A percentile compares a stretch with the other conserved stretches of the same genome.
phyloP scores from a whole-genome alignment of 495 filamentous ascomycete species.

The Lepraria neglecta region DNA sequence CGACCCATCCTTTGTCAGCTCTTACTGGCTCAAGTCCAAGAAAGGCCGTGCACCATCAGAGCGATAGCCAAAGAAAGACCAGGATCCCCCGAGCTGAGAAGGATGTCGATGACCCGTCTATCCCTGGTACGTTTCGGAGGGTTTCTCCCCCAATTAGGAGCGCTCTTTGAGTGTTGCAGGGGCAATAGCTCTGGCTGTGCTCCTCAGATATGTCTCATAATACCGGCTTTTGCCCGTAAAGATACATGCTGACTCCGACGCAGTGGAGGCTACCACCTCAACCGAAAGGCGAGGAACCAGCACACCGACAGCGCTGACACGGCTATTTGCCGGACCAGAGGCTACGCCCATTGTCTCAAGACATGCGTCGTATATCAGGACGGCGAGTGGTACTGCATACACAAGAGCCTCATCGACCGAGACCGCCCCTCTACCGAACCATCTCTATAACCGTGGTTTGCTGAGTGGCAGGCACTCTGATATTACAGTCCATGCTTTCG shows the following conservation, averaged over 20 bases:
- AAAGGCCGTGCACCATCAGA: slow-evolving; percentile 28
- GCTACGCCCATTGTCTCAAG: slow-evolving; percentile 29
- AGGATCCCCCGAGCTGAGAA: slow-evolving; percentile 31
- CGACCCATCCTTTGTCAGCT: slow-evolving; percentile 29
- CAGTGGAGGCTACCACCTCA: slow-evolving; percentile 21
- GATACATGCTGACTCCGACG: no score
- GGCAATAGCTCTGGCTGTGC: no score
- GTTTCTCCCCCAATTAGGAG: no score
- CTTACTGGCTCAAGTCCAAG: slow-evolving; percentile 24
- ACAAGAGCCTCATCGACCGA: slow-evolving; percentile 35
- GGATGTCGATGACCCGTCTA: slow-evolving; percentile 38
- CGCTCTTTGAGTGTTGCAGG: no score
- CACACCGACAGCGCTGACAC: slow-evolving; percentile 33
- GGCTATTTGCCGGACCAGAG: slow-evolving; percentile 33
- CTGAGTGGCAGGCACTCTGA: slow-evolving; percentile 52
- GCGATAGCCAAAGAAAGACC: slow-evolving; percentile 21
- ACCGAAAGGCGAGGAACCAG: slow-evolving; percentile 27
- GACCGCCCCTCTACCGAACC: slow-evolving; percentile 45
- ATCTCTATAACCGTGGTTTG: slow-evolving; percentile 53
- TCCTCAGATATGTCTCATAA: no score
- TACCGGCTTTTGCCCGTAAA: no score
- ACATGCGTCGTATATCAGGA: slow-evolving; percentile 32
- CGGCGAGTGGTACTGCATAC: slow-evolving; percentile 29
- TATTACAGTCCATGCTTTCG: slow-evolving; percentile 49
- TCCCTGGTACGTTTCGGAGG: background rate